A percentile compares a stretch with the other conserved stretches of the same genome.
phyloP scores from a whole-genome alignment of 108 stramenopile genomes.

The Discostella stelligeroides region DNA sequence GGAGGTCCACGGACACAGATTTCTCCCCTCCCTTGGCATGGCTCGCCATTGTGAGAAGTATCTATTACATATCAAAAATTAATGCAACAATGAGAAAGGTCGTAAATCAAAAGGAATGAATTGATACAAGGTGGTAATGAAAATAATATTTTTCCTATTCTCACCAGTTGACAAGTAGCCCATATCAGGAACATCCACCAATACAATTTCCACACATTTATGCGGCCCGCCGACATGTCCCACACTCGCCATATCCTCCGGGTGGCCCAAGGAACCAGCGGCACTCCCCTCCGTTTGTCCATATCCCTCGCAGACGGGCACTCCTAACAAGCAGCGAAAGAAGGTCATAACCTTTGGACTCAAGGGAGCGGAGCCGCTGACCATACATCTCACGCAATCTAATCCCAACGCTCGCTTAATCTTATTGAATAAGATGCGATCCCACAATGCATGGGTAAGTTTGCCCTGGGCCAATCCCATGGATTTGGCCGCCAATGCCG shows the following conservation, averaged over 20 bases:
- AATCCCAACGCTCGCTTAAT: conserved; percentile 91
- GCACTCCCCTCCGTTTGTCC: conserved; percentile 96
- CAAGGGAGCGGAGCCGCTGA: conserved; percentile 93
- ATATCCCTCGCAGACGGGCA: conserved; percentile 95
- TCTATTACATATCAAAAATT: conserved; percentile 35
- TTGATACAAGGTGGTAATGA: background rate
- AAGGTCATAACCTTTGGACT: conserved; percentile 88
- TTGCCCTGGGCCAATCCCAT: conserved; percentile 60
- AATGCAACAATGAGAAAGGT: background rate
- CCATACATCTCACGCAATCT: conserved; percentile 84
- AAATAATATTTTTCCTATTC: conserved; percentile 21
- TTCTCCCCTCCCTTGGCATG: conserved; percentile 91
- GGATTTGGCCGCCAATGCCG: conserved; percentile 90
- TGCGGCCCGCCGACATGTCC: conserved; percentile 96
- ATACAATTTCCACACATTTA: conserved; percentile 80
- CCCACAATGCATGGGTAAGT: conserved; percentile 86
- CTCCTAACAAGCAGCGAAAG: conserved; percentile 88
- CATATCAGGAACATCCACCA: conserved; percentile 95
- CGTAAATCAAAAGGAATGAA: conserved; percentile 1
- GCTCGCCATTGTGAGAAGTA: conserved; percentile 74
- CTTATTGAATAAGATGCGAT: conserved; percentile 91
- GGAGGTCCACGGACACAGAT: conserved; percentile 95
- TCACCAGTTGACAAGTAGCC: conserved; percentile 84
- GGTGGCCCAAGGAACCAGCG: conserved; percentile 64
- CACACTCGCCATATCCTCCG: conserved; percentile 75